Base-by-base conservation (phyloP, 768 basidiomycete species). In the Lenzites betulinus region DNA sequence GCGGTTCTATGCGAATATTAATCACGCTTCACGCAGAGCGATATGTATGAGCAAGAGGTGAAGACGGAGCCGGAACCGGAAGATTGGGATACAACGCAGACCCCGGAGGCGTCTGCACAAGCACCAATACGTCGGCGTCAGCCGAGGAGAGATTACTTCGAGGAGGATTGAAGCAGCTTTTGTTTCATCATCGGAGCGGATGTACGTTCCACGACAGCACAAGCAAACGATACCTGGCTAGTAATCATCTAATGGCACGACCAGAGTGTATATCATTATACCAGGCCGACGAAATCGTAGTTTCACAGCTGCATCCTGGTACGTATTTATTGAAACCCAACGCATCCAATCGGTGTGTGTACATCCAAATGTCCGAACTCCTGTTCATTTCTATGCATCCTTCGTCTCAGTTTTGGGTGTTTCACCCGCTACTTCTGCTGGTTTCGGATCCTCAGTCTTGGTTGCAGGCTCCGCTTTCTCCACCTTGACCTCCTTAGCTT, bases 41-140 rank as follows among this genome's bases (percentile, higher is more conserved):
- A 15, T 2, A 18, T 48, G 1, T 11, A 28, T 3, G 55, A 49
- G 9, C 46, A 18, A 30, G 56, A 63, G 5, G 38, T 63, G n/a
- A 63, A 63, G 56, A 49, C 39, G 2, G 61, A 63, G 46, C 39
- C 46, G 0, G 61, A 63, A 16, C 42, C 47, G 7, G 60, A 56
- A 7, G 54, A 52, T 3, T 52, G 51, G 56, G 48, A 57, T 20
- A 16, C 46, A 16, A 7, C 39, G 4, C 38, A 43, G 15, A 16
- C 12, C 5, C n/a, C 35, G 1, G 33, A 30, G 15, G 12, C 46
- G 13, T 16, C 46, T 22, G 18, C 16, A 2, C 46, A 48, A 25
- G 28, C 38, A 26, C 46, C 55, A 22, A 41, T 56, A 36, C 52
- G 52, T 16, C 52, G 59, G 49, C 59, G 59, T 16, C 46, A 36